A percentile compares a stretch with the other conserved stretches of the same genome.
These are phyloP conservation scores for Neonectria magnoliae DNA, from an alignment of 2,329 filamentous ascomycete species.

Conservation along the genomic window DNA sequence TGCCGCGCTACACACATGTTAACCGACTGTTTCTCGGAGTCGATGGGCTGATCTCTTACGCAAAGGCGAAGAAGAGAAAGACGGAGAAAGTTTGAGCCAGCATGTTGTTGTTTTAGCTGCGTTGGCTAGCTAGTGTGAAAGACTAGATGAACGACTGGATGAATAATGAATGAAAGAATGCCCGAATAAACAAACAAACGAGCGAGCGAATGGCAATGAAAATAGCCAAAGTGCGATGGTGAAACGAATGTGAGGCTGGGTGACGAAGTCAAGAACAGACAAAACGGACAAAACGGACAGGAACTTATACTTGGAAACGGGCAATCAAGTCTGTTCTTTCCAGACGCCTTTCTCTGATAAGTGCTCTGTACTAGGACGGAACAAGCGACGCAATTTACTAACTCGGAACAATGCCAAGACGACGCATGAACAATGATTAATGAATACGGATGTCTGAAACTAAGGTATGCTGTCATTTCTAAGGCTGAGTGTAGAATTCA, in stretches of 20 bases:
- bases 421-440: neutral
- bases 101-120: slow-evolving; percentile 18
- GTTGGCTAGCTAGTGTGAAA: neutral
- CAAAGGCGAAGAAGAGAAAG: slow-evolving; percentile 25
- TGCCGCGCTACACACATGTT: slow-evolving; percentile 16
- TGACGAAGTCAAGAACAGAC: neutral
- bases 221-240: neutral
- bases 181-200: too few species aligned
- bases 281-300: slow-evolving; percentile 1
- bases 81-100: slow-evolving; percentile 25
- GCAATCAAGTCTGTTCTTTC: neutral
- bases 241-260: neutral
- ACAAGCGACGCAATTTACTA: too few species aligned
- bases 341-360: neutral
- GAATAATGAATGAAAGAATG: slow-evolving; percentile 22
- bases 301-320: neutral
- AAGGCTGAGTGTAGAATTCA: neutral
- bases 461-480: neutral
- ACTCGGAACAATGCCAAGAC: neutral
- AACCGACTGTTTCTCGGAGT: neutral
- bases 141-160: slow-evolving; percentile 4
- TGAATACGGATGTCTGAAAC: neutral
- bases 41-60: slow-evolving; percentile 14
- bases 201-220: slow-evolving; percentile 1
- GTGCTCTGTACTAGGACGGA: neutral